Evolutionary conservation across 2,329 filamentous ascomycete species (phyloP), one percentile per base, ranked within the genome.

Genomic region (Penicillium sp.): DNA sequence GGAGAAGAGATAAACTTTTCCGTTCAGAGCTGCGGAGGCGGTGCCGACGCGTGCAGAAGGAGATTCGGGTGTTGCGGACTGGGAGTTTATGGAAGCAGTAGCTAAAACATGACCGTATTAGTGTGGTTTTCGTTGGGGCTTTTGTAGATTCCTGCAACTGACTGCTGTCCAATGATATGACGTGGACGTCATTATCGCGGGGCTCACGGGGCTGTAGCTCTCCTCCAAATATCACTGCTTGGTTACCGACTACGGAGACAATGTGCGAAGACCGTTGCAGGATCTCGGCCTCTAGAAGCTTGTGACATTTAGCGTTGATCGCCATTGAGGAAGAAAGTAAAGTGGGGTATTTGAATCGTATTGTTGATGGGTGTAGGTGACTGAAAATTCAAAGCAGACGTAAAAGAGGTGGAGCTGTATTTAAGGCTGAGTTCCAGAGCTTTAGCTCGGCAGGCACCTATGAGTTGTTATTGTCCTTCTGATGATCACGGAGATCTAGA

Each of bases 1-100:
- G 48, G 90, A 91, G 73, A 93, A 96, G 43, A 96, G 62, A 74
- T 93, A 93, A 66, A 96, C 86, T 22, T 86, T 86, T 45, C 83
- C 82, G 56, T 87, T 82, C 56, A 95, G 83, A 1, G 86, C 82
- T 13, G 87, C 84, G 0, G 88, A 85, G 33, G 90, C 87, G 63
- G 91, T 85, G 21, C 91, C 91, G 2, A 93, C 85, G 21, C 91
- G 85, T 2, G 90, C 81, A 1, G 79, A 74, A 0, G 91, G 90
- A 1, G 60, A 89, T 45, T 57, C 19, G 3, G 60, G 46, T n/a
- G 63, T 52, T 31, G 61, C 52, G 1, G 54, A 37, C 5, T 49
- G 21, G 8, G 53, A 47, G 21, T 14, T 50, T 26, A 57, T 19
- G 1, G 22, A 22, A 4, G 35, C 33, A 19, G 54, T 37, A 11